Percentiles rank a stretch among this genome's conserved stretches.
phyloP scores from a whole-genome alignment of 805 yeast species.

The Kuraishia cidri region DNA sequence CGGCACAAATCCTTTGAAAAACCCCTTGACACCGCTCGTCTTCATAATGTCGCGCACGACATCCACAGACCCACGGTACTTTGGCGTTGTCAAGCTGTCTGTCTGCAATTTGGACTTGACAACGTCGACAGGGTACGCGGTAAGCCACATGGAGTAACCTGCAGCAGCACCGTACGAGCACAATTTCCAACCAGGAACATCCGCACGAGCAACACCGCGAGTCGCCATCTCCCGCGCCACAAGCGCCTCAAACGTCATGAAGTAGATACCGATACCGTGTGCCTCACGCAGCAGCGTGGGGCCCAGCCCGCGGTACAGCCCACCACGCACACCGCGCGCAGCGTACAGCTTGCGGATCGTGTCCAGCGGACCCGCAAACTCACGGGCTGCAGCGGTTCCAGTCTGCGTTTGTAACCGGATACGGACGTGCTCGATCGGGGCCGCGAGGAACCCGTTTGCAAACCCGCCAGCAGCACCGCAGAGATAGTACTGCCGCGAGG shows the following conservation, averaged over 20 bases:
- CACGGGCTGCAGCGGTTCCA: conserved; percentile 30
- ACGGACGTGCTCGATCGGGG: conserved; percentile 94
- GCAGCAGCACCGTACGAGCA: conserved; percentile 70
- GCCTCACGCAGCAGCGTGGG: conserved; percentile 84
- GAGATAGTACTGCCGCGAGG: conserved; percentile 59
- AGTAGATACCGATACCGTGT: conserved; percentile 83
- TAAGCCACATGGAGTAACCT: conserved; percentile 84
- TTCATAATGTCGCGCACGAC: conserved; percentile 47
- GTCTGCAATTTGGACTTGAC: conserved; percentile 83
- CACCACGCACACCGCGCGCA: conserved; percentile 40
- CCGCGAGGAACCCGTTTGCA: conserved; percentile 80
- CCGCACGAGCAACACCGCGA: conserved; percentile 43
- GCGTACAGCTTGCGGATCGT: conserved; percentile 50
- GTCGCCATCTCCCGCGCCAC: conserved; percentile 54
- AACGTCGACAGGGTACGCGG: conserved; percentile 84
- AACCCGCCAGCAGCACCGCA: conserved; percentile 92
- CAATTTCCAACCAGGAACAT: conserved; percentile 80
- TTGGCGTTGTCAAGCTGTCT: conserved; percentile 47
- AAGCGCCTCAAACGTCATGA: conserved; percentile 84
- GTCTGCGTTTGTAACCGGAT: conserved; percentile 90
- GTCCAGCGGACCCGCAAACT: conserved; percentile 66
- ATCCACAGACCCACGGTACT: conserved; percentile 46
- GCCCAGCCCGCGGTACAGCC: conserved; percentile 69
- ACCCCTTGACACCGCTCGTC: conserved; percentile 64
- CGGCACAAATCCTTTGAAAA: conserved; percentile 87